Evolutionary conservation across 1,284 basidiomycete genomes (phyloP).

Genomic region (Austropuccinia psidii): DNA sequence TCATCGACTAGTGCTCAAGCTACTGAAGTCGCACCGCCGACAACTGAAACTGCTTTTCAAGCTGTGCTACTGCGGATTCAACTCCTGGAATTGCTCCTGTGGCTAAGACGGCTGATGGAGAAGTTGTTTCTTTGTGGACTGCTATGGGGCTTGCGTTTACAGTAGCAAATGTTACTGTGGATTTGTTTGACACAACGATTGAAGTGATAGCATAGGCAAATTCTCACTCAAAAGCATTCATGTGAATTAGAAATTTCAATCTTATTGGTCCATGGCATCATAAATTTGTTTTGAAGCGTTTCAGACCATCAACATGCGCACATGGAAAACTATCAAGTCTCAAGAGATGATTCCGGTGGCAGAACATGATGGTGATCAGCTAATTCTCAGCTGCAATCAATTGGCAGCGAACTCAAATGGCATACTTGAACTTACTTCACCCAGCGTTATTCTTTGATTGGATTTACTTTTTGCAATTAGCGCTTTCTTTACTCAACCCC

Average conservation of each 20-base stretch:
- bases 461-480: slow-evolving; percentile 84
- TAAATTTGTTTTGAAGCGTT: slow-evolving; percentile 83
- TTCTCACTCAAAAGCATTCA: slow-evolving; percentile 76
- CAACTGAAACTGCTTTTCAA: no score
- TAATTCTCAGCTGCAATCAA: slow-evolving; percentile 84
- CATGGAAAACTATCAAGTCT: slow-evolving; percentile 69
- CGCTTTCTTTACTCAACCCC: slow-evolving; percentile 74
- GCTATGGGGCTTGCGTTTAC: slow-evolving; percentile 69
- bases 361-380: slow-evolving; percentile 79
- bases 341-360: slow-evolving; percentile 91
- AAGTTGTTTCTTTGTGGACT: slow-evolving; percentile 57
- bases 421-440: slow-evolving; percentile 84
- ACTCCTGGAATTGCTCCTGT: no score
- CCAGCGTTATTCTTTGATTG: slow-evolving; percentile 84
- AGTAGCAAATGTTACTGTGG: slow-evolving; percentile 70
- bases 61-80: no score
- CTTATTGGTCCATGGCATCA: slow-evolving; percentile 73
- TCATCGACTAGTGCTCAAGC: slow-evolving; percentile 43
- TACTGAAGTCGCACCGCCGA: slow-evolving; percentile 27
- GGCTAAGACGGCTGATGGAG: slow-evolving; percentile 51
- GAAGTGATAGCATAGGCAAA: slow-evolving; percentile 71
- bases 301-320: slow-evolving; percentile 79
- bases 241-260: slow-evolving; percentile 73
- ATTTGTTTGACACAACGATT: slow-evolving; percentile 75
- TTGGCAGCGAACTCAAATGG: slow-evolving; percentile 61